Evolutionary conservation across 2,329 filamentous ascomycete genomes (phyloP).

Genomic region (Exophiala phaeomuriformis): DNA sequence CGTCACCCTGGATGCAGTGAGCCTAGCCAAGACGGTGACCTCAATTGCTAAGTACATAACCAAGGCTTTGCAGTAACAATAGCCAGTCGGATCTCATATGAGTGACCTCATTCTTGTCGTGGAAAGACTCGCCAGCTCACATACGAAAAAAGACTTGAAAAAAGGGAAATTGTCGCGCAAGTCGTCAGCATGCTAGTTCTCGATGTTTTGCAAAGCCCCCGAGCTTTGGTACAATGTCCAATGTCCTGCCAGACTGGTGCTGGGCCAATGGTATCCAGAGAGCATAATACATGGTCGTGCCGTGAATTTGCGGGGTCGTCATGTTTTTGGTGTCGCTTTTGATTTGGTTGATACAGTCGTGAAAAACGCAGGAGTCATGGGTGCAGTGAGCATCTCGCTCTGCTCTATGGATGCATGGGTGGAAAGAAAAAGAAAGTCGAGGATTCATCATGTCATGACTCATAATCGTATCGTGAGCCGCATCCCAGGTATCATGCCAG

Average conservation of each 20-base stretch:
- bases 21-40: neutral
- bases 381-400: neutral
- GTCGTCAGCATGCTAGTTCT: slow-evolving; percentile 18
- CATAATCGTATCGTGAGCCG: slow-evolving; percentile 13
- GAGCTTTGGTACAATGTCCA: slow-evolving; percentile 7
- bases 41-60: neutral
- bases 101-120: no score
- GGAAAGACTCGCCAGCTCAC: neutral
- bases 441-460: slow-evolving; percentile 24
- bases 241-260: slow-evolving; percentile 23
- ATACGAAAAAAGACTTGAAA: slow-evolving; percentile 7
- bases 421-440: slow-evolving; percentile 16
- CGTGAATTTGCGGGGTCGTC: slow-evolving; percentile 15
- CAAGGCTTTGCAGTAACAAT: neutral
- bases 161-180: slow-evolving; percentile 9
- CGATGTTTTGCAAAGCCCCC: slow-evolving; percentile 5
- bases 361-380: slow-evolving; percentile 5
- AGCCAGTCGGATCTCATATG: no score
- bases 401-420: slow-evolving; percentile 11
- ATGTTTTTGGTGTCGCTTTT: slow-evolving; percentile 16
- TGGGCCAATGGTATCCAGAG: slow-evolving; percentile 14
- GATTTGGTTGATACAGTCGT: slow-evolving; percentile 20
- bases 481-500: slow-evolving; percentile 1
- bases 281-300: slow-evolving; percentile 21
- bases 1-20: slow-evolving; percentile 6